Evolutionary conservation across 305 asterid genomes (phyloP), one percentile per base, ranked within the genome.

Genomic region (Withania somnifera): DNA sequence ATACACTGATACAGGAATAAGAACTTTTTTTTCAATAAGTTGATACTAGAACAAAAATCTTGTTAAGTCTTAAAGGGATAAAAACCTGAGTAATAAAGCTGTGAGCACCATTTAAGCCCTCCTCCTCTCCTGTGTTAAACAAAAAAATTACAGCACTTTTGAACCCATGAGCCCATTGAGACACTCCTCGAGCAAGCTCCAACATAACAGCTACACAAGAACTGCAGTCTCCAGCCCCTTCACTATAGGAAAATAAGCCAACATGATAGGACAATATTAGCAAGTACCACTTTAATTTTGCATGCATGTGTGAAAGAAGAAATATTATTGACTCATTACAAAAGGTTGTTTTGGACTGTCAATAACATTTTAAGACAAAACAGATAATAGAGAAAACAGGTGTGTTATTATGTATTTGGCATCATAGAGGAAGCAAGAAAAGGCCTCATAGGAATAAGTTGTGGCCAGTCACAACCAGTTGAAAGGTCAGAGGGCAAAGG

Each of bases 221-320:
- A 84, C 98, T 94, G 91, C 98, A 94, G 86, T 97, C 99, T 58
- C 99, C 98, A 81, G 98, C 99, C 80, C 99, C 99, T 91, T 93
- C 98, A 85, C 98, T 96, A 87, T 77, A 82, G 81, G 82, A 83
- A 66, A 81, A 81, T 45, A 8, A 45, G n/a, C 57, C 57, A 45
- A 71, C 34, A 71, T 42, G 56, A 45, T 71, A 20, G 78, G 57
- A 19, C 78, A 71, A 71, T 14, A 42, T 71, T 45, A 45, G 57
- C 36, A 71, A 71, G 40, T 8, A 45, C 38, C 78, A 71, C 22
- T 45, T 71, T 14, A 71, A 42, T 38, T 42, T 71, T 42, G 54
- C 78, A 69, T 40, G 56, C 78, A 69, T 20, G 36, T 6, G 77
- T 1, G 68, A 69, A 69, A 7, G 38, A 19, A 71, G 50, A 66